These are phyloP conservation scores for Mychonastes homosphaera DNA, from an alignment of 139 green algal genomes.

Conservation along the genomic window DNA sequence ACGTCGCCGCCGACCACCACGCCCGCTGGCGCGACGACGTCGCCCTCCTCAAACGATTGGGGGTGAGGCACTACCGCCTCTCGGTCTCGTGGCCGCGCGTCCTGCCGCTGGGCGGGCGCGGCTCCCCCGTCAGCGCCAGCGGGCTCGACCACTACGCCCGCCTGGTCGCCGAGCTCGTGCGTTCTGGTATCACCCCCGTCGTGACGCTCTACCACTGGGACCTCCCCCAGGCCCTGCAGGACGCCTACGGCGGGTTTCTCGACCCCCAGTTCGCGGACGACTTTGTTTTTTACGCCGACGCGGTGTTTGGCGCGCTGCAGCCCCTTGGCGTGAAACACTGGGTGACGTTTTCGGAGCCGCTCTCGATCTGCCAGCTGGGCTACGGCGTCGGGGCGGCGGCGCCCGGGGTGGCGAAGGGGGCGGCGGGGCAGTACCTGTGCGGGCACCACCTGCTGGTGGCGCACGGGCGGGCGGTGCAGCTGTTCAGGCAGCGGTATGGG, in stretches of 20 bases:
- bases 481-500: conserved; percentile 24
- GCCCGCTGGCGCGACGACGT: conserved; percentile 19
- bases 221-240: conserved; percentile 35
- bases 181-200: conserved; percentile 37
- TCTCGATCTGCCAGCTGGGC: conserved; percentile 23
- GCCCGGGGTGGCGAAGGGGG: conserved; percentile 10
- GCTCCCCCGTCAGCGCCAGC: conserved; percentile 4
- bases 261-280: conserved; percentile 20
- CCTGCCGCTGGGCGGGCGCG: conserved; percentile 24
- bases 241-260: conserved; percentile 34
- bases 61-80: conserved; percentile 25
- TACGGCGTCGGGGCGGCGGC: conserved; percentile 20
- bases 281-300: conserved; percentile 28
- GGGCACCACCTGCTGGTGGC: conserved; percentile 20
- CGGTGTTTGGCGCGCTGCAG: conserved; percentile 28
- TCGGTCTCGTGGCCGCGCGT: conserved; percentile 42
- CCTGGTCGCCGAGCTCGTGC: conserved; percentile 32
- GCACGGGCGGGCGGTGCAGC: conserved; percentile 21
- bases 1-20: conserved; percentile 22
- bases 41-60: conserved; percentile 14
- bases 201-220: conserved; percentile 48
- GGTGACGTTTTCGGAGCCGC: conserved; percentile 34
- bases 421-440: conserved; percentile 13
- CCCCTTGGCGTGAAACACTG: conserved; percentile 34
- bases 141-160: conserved; percentile 37